phyloP scores from a whole-genome alignment of 768 basidiomycete species.

The Daedaleopsis nitida region DNA sequence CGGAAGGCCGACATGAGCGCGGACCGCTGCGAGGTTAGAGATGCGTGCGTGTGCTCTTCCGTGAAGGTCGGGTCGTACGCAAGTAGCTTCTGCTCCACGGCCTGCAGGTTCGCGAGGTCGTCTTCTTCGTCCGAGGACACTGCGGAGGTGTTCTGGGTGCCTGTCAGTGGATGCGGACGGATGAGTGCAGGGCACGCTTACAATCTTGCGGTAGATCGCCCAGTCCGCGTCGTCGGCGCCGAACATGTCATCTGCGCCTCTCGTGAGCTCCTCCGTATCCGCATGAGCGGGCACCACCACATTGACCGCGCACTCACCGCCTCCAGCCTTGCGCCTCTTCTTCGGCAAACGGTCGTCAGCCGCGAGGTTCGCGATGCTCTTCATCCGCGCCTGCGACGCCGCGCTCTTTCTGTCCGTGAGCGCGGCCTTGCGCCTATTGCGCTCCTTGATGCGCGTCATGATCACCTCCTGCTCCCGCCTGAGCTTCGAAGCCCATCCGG shows the following conservation, averaged over 20 bases:
- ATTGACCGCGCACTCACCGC: slow-evolving; percentile 50
- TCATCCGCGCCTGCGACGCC: slow-evolving; percentile 94
- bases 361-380: slow-evolving; percentile 90
- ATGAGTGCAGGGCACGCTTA: slow-evolving; percentile 36
- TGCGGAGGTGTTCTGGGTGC: slow-evolving; percentile 60
- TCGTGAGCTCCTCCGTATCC: not conserved
- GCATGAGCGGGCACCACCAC: not conserved
- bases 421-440: slow-evolving; percentile 77
- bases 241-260: slow-evolving; percentile 78
- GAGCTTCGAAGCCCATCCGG: slow-evolving; percentile 73
- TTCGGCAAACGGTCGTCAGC: slow-evolving; percentile 82
- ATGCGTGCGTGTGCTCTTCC: slow-evolving; percentile 76
- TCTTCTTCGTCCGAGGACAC: slow-evolving; percentile 91
- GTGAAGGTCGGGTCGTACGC: slow-evolving; percentile 86
- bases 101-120: slow-evolving; percentile 67
- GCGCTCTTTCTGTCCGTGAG: slow-evolving; percentile 91
- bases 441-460: slow-evolving; percentile 84
- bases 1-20: slow-evolving; percentile 86
- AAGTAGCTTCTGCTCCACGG: slow-evolving; percentile 81
- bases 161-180: not conserved
- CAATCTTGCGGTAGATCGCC: slow-evolving; percentile 97
- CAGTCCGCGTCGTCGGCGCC: slow-evolving; percentile 95
- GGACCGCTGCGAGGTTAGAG: slow-evolving; percentile 73
- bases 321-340: slow-evolving; percentile 82
- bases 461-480: slow-evolving; percentile 79